phyloP scores from a whole-genome alignment of 2,329 filamentous ascomycete genomes.

The Rhynchosporium secalis region DNA sequence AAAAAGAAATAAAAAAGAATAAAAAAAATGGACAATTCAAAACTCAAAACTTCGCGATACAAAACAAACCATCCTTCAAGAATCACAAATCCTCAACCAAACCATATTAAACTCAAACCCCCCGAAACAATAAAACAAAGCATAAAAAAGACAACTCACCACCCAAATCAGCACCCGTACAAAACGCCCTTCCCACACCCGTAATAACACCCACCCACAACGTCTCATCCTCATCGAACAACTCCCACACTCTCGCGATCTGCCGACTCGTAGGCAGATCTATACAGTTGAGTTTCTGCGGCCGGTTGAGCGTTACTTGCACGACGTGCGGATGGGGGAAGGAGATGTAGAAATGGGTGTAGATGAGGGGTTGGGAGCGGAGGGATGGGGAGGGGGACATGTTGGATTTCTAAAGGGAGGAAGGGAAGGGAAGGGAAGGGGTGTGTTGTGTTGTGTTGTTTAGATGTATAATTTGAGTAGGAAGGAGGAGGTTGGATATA shows the following conservation, averaged over 20 bases:
- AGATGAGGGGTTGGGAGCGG: slow-evolving; percentile 18
- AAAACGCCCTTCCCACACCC: slow-evolving; percentile 64
- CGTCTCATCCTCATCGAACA: slow-evolving; percentile 13
- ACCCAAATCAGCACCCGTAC: slow-evolving; percentile 66
- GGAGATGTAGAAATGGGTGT: slow-evolving; percentile 39
- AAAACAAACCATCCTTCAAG: no score
- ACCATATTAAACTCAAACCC: no score
- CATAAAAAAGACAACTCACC: slow-evolving; percentile 1
- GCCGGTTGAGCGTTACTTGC: slow-evolving; percentile 60
- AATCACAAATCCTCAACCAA: no score
- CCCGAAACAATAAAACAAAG: no score
- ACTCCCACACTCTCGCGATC: slow-evolving; percentile 12
- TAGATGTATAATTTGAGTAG: neutral
- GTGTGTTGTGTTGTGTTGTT: neutral
- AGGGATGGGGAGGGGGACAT: neutral
- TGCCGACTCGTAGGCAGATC: slow-evolving; percentile 42
- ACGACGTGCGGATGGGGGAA: slow-evolving; percentile 57
- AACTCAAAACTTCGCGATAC: no score
- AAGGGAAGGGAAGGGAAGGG: neutral
- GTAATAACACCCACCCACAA: slow-evolving; percentile 64
- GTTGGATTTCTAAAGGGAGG: neutral
- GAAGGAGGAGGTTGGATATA: neutral
- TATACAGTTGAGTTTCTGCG: slow-evolving; percentile 58
- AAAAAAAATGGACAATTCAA: no score
- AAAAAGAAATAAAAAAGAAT: neutral